Base-by-base conservation (phyloP, 352 stramenopile genomes). In the Phytophthora idaei region DNA sequence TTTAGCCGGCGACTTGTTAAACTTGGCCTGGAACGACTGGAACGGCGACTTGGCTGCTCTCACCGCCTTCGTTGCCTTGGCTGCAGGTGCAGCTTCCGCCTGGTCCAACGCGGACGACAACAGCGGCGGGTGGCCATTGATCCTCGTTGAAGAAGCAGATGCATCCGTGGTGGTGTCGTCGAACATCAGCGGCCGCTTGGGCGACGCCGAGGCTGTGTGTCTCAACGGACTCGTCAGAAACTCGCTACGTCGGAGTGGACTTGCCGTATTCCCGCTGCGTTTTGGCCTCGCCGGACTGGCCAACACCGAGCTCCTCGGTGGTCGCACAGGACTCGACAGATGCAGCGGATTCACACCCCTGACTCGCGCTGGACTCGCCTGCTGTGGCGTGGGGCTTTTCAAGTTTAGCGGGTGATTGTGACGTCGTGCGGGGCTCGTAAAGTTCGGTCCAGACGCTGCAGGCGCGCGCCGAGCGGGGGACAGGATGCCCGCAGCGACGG, bases 1-100 rank as follows among this genome's bases (percentile, higher is more conserved):
- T 46, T 64, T 68, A 14, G 45, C 67, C 41, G 71, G 61, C 1
- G 67, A 78, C 39, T 66, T 56, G 25, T 60, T 78, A 31, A 90
- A 74, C 61, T 94, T 94, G 49, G 79, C 85, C 57, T 92, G 85
- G 59, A 94, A 90, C 21, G 85, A 94, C 63, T 90, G 80, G 63
- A 92, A 94, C 9, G 85, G 85, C 2, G 85, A 92, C 57, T 91
- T 92, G 3, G 81, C 63, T 2, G 75, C 59, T n/a, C 28, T 61
- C 36, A 64, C 53, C 39, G 60, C 49, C 41, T 67, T 72, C 14
- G 34, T 36, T 8, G 69, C 31, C 42, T 71, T 76, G 1, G 63
- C 50, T 29, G 70, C 37, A 56, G 69, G 69, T 39, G 61, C 77
- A 8, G 72, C 46, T 37, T 89, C 78, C 37, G 83, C 71, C 28